A percentile compares a stretch with the other conserved stretches of the same genome.
These are phyloP conservation scores for Micromonas pusilla DNA, from an alignment of 139 green algal species.

Conservation along the genomic window DNA sequence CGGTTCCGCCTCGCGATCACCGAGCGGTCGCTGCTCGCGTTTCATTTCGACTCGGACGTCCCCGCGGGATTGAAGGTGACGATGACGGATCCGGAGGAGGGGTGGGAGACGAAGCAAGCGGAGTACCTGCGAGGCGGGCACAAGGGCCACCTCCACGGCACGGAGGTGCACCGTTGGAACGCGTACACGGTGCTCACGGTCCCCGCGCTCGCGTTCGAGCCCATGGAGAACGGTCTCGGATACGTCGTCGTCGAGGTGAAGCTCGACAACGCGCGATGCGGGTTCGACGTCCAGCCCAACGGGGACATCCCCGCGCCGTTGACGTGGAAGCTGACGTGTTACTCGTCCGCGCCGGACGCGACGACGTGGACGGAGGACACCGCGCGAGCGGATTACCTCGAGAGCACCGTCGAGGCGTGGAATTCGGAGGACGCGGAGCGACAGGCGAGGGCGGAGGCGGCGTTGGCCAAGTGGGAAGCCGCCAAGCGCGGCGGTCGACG, in stretches of 20 bases:
- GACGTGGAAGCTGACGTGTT: constrained; percentile 17
- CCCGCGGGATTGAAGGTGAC: background rate
- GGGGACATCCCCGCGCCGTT: constrained; percentile 9
- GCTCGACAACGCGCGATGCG: constrained; percentile 17
- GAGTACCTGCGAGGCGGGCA: constrained; percentile 6
- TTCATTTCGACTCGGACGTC: constrained; percentile 15
- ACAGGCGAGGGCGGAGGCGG: background rate
- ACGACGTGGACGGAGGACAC: constrained; percentile 23
- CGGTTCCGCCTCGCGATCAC: constrained; percentile 1
- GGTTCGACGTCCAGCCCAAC: constrained; percentile 24
- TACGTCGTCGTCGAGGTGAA: constrained; percentile 26
- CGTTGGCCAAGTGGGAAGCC: background rate
- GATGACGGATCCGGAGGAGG: background rate
- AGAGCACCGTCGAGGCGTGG: background rate
- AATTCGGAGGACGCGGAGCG: background rate
- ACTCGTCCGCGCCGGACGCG: constrained; percentile 12
- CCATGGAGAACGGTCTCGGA: background rate
- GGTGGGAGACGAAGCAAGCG: background rate
- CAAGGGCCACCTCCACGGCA: background rate
- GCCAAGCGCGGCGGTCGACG: too few species aligned
- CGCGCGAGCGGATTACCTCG: constrained; percentile 5
- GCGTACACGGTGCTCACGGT: constrained; percentile 12
- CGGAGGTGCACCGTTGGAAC: background rate
- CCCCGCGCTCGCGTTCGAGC: constrained; percentile 7
- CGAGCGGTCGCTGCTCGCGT: constrained; percentile 12